A percentile compares a stretch with the other conserved stretches of the same genome.
phyloP scores from a whole-genome alignment of 306 rosid species.

The Medicago arabica region DNA sequence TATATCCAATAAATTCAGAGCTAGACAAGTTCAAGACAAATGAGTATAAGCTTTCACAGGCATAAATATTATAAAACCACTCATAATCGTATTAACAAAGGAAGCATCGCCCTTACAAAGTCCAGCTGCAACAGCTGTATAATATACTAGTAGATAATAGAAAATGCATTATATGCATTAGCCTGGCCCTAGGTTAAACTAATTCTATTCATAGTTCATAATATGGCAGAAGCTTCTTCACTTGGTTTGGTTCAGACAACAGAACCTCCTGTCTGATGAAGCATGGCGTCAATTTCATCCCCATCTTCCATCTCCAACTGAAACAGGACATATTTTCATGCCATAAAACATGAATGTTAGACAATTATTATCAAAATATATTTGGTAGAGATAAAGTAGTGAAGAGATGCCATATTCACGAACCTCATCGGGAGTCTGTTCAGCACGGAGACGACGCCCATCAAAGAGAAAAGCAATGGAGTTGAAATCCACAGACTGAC shows the following conservation, averaged over 20 bases:
- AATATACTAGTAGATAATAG: slow-evolving; percentile 19
- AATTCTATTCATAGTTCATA: slow-evolving; percentile 46
- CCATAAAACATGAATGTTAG: background rate
- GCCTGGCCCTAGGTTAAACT: slow-evolving; percentile 38
- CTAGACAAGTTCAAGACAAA: slow-evolving; percentile 17
- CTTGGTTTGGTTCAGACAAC: slow-evolving; percentile 35
- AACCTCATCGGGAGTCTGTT: slow-evolving; percentile 91
- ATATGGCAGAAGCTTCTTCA: background rate
- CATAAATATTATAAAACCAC: slow-evolving; percentile 13
- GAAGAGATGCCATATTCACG: background rate
- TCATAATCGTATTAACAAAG: slow-evolving; percentile 47
- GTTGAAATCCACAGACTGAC: slow-evolving; percentile 72
- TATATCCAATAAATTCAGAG: slow-evolving; percentile 13
- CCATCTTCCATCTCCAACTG: slow-evolving; percentile 96
- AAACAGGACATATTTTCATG: background rate
- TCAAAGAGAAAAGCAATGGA: slow-evolving; percentile 81
- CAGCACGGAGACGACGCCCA: slow-evolving; percentile 77
- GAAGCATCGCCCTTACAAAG: slow-evolving; percentile 31
- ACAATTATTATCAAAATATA: too few species aligned
- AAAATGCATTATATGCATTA: slow-evolving; percentile 34
- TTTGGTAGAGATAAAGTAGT: background rate
- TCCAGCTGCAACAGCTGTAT: slow-evolving; percentile 37
- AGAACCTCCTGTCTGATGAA: slow-evolving; percentile 84
- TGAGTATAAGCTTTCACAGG: slow-evolving; percentile 14
- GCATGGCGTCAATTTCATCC: slow-evolving; percentile 85